Evolutionary conservation across 257 asterid genomes (phyloP), one percentile per base, ranked within the genome.

Genomic region (Penstemon eatonii): DNA sequence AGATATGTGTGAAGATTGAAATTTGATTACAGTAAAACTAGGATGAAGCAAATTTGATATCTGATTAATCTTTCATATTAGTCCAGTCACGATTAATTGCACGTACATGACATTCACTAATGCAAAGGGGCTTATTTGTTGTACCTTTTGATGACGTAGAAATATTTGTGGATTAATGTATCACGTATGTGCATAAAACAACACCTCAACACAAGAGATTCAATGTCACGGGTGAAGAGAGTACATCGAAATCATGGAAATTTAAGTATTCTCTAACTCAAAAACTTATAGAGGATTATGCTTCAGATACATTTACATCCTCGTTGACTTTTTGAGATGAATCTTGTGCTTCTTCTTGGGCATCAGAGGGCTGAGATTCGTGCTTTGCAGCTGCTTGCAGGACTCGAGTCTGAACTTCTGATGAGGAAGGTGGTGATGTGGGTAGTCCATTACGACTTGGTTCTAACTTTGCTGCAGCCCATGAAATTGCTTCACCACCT

Each of bases 361-460:
- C 25, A 7, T 81, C 95, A 7, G 84, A 58, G 46, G 86, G 98
- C 63, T 86, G 94, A 49, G 98, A 87, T 80, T 92, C 91, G 19
- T 86, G 96, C 88, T 89, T 92, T 13, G 98, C 98, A 39, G 96
- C 98, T 58, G 98, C 98, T 73, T 89, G 98, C 78, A 89, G 68
- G 58, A 92, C 98, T 80, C 96, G 76, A 86, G 75, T 89, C 72
- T 83, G 96, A 52, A 92, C 95, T 46, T 92, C 96, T 0, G 83
- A 75, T 8, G 98, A 92, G 33, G 96, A 92, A 25, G 33, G 33
- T 12, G 98, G 96, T 40, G 96, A 81, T 11, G 89, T 92, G 41
- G 98, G 95, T 2, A 92, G 89, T 9, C 98, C 96, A 5, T 86
- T 89, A 3, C 92, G 83, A 73, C 61, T 80, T 4, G 87, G 73